Evolutionary conservation across 2,329 filamentous ascomycete species (phyloP).

Genomic region (Microcyclosporella mali): DNA sequence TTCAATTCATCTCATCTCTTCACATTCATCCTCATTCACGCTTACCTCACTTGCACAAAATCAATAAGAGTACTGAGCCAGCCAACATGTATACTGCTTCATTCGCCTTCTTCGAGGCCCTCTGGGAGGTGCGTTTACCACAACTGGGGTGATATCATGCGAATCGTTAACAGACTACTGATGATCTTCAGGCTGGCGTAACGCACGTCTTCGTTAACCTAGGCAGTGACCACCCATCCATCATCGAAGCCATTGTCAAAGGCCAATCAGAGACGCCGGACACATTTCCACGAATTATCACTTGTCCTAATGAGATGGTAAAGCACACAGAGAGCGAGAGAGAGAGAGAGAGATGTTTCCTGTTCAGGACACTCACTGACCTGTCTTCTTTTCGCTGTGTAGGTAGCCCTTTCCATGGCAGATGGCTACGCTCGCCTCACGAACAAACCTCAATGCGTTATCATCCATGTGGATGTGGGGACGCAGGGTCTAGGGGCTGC

Average conservation of each 20-base stretch:
- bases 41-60: too few species aligned
- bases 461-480: constrained; percentile 75
- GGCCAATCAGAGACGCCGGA: constrained; percentile 61
- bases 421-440: constrained; percentile 72
- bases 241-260: constrained; percentile 75
- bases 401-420: constrained; percentile 69
- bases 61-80: too few species aligned
- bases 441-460: constrained; percentile 67
- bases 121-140: constrained; percentile 60
- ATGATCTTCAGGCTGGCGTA: constrained; percentile 44
- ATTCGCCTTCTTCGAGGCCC: constrained; percentile 74
- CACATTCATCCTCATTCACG: too few species aligned
- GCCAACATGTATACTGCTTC: constrained; percentile 60
- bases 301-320: constrained; percentile 83
- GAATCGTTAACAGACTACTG: neutral
- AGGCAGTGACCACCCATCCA: constrained; percentile 67
- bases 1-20: too few species aligned
- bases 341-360: too few species aligned
- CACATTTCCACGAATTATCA: constrained; percentile 67
- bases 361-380: too few species aligned
- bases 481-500: constrained; percentile 73
- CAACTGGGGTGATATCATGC: neutral
- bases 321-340: too few species aligned
- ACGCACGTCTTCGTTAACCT: constrained; percentile 60
- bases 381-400: too few species aligned